phyloP scores from a whole-genome alignment of 169 alveolate species.

The Cryptosporidium parvum region DNA sequence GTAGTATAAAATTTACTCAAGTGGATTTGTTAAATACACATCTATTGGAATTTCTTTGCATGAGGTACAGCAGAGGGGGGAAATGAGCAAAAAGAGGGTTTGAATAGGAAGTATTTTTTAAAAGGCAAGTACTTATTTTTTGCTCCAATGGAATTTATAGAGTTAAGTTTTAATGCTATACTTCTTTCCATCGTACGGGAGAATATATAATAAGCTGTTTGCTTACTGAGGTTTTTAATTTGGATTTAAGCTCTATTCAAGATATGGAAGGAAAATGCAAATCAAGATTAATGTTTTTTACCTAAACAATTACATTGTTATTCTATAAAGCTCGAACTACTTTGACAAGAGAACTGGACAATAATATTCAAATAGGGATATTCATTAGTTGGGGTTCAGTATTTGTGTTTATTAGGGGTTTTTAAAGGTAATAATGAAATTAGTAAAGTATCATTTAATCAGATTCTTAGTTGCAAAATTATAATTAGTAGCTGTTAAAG shows the following conservation, averaged over 20 bases:
- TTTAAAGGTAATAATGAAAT: neutral
- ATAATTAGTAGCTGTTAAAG: neutral
- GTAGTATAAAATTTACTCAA: neutral
- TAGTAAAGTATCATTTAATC: neutral
- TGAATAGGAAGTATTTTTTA: neutral
- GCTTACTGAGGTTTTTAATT: neutral
- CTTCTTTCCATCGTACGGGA: neutral
- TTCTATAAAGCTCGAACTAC: conserved; percentile 11
- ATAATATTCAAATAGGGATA: neutral
- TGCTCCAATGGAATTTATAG: neutral
- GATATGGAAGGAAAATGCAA: neutral
- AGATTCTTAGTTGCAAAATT: neutral
- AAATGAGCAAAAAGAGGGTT: neutral
- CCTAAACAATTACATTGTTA: neutral
- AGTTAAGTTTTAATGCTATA: neutral
- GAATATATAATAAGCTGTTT: too few relatives aligned
- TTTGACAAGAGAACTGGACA: neutral
- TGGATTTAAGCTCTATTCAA: neutral
- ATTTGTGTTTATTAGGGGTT: neutral
- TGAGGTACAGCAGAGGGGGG: neutral
- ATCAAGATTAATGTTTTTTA: too few relatives aligned
- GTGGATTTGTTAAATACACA: neutral
- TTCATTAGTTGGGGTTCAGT: neutral
- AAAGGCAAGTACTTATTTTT: too few relatives aligned
- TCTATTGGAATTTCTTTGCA: neutral